Percentiles rank a stretch among this genome's conserved stretches.
Evolutionary conservation across 306 rosid species (phyloP).

Genomic region (Gillenia trifoliata): DNA sequence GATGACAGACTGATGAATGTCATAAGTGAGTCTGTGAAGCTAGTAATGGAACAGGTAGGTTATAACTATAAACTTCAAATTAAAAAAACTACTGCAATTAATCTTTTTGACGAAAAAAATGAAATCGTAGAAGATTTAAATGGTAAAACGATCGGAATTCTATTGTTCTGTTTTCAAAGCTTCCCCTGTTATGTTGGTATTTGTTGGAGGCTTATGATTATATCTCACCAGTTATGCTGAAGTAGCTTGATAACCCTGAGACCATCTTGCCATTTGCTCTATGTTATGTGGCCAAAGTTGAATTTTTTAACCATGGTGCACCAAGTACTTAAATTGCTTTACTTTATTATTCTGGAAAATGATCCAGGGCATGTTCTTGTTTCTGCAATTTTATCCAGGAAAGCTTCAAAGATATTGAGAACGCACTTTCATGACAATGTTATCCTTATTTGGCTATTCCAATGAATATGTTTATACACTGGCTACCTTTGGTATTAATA

Average conservation of each 20-base stretch:
- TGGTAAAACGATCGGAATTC: background rate
- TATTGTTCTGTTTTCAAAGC: background rate
- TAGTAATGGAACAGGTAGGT: constrained; percentile 88
- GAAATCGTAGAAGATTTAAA: background rate
- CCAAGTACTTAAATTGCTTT: background rate
- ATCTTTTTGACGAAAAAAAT: background rate
- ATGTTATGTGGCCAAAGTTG: background rate
- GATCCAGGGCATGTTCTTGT: background rate
- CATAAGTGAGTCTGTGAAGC: constrained; percentile 83
- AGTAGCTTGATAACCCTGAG: background rate
- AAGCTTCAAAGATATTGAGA: background rate
- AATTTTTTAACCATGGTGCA: background rate
- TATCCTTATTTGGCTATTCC: background rate
- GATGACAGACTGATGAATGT: constrained; percentile 90
- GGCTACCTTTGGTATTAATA: background rate
- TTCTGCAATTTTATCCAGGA: background rate
- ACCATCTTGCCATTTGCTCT: background rate
- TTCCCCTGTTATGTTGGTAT: background rate
- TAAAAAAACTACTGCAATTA: background rate
- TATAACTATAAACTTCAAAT: background rate
- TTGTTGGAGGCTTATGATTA: too few species aligned
- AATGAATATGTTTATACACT: background rate
- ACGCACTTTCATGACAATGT: background rate
- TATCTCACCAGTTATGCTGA: too few species aligned
- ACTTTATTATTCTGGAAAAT: too few species aligned